These are phyloP conservation scores for Scleroderma citrinum DNA, from an alignment of 768 basidiomycete genomes.

Conservation along the genomic window DNA sequence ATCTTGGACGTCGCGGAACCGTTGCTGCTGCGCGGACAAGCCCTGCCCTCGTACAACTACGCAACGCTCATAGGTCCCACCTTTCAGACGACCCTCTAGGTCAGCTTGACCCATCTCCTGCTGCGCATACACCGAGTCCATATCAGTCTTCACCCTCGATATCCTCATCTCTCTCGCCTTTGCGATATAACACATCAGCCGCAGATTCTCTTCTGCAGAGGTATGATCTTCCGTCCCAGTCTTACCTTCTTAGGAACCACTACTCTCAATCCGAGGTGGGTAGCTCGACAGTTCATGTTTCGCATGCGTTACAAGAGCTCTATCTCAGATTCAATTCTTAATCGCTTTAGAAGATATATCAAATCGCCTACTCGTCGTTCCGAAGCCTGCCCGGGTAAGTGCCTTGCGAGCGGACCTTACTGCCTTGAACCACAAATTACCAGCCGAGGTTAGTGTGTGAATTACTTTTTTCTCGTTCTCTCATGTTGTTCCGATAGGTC, in stretches of 20 bases:
- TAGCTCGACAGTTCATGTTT: slow-evolving; percentile 2
- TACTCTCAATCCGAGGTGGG: slow-evolving; percentile 84
- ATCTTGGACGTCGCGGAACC: slow-evolving; percentile 38
- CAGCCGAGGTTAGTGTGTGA: slow-evolving; percentile 69
- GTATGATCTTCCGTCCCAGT: slow-evolving; percentile 64
- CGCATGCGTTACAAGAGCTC: not conserved
- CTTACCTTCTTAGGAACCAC: slow-evolving; percentile 73
- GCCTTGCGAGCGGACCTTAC: slow-evolving; percentile 96
- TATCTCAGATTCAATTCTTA: slow-evolving; percentile 70
- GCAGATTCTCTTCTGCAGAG: slow-evolving; percentile 57
- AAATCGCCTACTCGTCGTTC: slow-evolving; percentile 85
- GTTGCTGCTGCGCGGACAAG: slow-evolving; percentile 66
- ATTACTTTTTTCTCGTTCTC: slow-evolving; percentile 3
- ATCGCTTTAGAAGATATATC: slow-evolving; percentile 88
- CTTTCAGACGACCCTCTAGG: slow-evolving; percentile 72
- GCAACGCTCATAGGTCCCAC: slow-evolving; percentile 44
- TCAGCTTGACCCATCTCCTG: slow-evolving; percentile 47
- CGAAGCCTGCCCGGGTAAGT: slow-evolving; percentile 90
- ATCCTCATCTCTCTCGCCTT: slow-evolving; percentile 39
- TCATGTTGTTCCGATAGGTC: slow-evolving; percentile 39
- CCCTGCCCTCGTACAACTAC: slow-evolving; percentile 62
- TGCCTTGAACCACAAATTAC: slow-evolving; percentile 90
- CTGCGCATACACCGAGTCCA: slow-evolving; percentile 34
- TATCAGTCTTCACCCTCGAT: slow-evolving; percentile 73
- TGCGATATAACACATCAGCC: slow-evolving; percentile 38